Base-by-base conservation (phyloP, 2,329 filamentous ascomycete species). In the Ophioceras dolichostomum region DNA sequence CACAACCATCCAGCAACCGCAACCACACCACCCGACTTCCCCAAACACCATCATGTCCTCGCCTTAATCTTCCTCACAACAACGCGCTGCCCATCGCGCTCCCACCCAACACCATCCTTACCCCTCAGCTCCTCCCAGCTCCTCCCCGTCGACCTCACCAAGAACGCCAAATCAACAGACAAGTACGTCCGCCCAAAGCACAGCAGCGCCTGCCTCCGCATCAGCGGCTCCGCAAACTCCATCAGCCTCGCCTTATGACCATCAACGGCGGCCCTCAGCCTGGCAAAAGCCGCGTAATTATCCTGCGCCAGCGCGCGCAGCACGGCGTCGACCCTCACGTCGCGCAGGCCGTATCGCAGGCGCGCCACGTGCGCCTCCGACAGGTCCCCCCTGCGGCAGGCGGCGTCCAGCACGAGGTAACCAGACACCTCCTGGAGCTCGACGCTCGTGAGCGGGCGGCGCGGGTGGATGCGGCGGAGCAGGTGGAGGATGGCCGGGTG, bases 101-200 rank as follows among this genome's bases (percentile, higher is more conserved):
- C 75, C 91, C 91, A 98, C 0, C 87, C 87, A 2, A 96, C 81
- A 3, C 77, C 77, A 51, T 84, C 76, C 45, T 73, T 65, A 24
- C 72, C 67, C 40, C 61, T 70, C 50, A 96, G 60, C 36, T 76
- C 73, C 10, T 74, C 66, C 87, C 89, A 98, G n/a, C 60, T 64
- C 47, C 72, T 65, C 34, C 76, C 76, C 4, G 82, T 70, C 40
- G 74, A 69, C 51, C 67, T 70, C 59, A 91, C 83, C 36, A 94
- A 59, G 55, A 79, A 85, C 4, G 53, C 54, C 41, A 71, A 57
- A 37, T 86, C 83, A 8, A 86, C 79, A 16, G 62, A 74, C 45
- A 95, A 60, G 56, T 98, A 98, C 4, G 80, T 73, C 50, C 78
- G 73, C 1, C 86, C 87, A 38, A 96, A 73, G 54, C 87, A 91